Conservation (phyloP, 768 basidiomycete genomes). For the Exsudoporus frostii region DNA sequence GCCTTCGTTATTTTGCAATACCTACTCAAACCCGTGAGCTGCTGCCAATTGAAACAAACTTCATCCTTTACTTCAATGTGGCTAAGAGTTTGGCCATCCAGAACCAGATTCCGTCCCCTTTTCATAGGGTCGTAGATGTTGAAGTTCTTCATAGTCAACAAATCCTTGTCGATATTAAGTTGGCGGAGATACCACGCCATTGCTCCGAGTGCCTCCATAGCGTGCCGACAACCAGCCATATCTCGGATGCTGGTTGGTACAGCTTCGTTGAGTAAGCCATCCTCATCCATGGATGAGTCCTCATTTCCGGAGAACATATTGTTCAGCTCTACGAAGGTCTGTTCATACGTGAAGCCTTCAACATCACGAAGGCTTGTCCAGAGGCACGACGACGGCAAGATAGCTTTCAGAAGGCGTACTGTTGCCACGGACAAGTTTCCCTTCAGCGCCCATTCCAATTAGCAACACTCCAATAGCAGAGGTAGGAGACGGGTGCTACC, state of each 20-base stretch:
- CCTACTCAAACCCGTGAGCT: conserved; percentile 37
- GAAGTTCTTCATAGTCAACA: conserved; percentile 95
- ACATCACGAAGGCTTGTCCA: conserved; percentile 84
- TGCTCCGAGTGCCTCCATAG: conserved; percentile 84
- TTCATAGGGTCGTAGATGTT: conserved; percentile 96
- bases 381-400: conserved; percentile 75
- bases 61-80: conserved; percentile 75
- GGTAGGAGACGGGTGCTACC: conserved; percentile 38
- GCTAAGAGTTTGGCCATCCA: conserved; percentile 93
- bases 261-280: conserved; percentile 30
- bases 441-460: conserved; percentile 37
- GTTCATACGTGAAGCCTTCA: conserved; percentile 78
- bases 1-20: conserved; percentile 90
- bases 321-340: conserved; percentile 66
- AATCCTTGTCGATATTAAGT: conserved; percentile 93
- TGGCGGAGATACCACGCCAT: conserved; percentile 95
- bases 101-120: conserved; percentile 74
- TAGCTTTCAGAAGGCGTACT: conserved; percentile 72
- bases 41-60: not conserved
- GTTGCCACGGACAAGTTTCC: conserved; percentile 85
- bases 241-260: conserved; percentile 73
- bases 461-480: not conserved
- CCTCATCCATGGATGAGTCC: conserved; percentile 47
- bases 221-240: conserved; percentile 60
- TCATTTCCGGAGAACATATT: conserved; percentile 54